These are phyloP conservation scores for Davidsoniella eucalypti DNA, from an alignment of 2,329 filamentous ascomycete species.

Conservation along the genomic window DNA sequence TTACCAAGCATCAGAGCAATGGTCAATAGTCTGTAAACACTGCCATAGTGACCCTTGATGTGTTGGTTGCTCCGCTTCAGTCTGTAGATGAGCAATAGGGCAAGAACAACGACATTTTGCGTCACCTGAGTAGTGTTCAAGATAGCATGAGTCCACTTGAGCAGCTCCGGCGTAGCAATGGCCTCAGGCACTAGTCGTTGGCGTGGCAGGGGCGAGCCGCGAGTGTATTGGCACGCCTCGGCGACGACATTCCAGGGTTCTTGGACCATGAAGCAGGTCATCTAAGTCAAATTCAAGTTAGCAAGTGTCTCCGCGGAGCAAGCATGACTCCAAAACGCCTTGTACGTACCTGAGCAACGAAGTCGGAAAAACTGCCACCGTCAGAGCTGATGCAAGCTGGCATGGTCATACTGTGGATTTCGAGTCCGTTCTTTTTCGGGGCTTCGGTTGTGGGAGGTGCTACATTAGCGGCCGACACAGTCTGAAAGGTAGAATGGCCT, in stretches of 20 bases:
- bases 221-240: slow-evolving; percentile 47
- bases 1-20: slow-evolving; percentile 96
- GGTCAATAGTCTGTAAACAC: slow-evolving; percentile 82
- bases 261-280: slow-evolving; percentile 97
- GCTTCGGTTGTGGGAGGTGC: neutral
- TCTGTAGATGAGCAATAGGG: slow-evolving; percentile 81
- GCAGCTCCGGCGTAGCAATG: slow-evolving; percentile 31
- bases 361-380: slow-evolving; percentile 63
- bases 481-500: slow-evolving; percentile 7
- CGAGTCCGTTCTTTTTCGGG: slow-evolving; percentile 23
- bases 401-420: slow-evolving; percentile 49
- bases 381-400: slow-evolving; percentile 59
- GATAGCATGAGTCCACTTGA: slow-evolving; percentile 81
- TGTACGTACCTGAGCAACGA: slow-evolving; percentile 57
- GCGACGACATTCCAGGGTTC: slow-evolving; percentile 69
- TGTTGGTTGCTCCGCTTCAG: slow-evolving; percentile 78
- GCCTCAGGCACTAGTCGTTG: slow-evolving; percentile 52
- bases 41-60: slow-evolving; percentile 81
- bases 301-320: neutral
- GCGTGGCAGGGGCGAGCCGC: slow-evolving; percentile 17
- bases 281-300: slow-evolving; percentile 31
- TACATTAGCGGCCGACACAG: neutral
- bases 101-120: slow-evolving; percentile 83
- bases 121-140: slow-evolving; percentile 90
- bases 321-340: neutral